Evolutionary conservation across 2,329 filamentous ascomycete genomes (phyloP).

Genomic region (Byssochlamys sp.): DNA sequence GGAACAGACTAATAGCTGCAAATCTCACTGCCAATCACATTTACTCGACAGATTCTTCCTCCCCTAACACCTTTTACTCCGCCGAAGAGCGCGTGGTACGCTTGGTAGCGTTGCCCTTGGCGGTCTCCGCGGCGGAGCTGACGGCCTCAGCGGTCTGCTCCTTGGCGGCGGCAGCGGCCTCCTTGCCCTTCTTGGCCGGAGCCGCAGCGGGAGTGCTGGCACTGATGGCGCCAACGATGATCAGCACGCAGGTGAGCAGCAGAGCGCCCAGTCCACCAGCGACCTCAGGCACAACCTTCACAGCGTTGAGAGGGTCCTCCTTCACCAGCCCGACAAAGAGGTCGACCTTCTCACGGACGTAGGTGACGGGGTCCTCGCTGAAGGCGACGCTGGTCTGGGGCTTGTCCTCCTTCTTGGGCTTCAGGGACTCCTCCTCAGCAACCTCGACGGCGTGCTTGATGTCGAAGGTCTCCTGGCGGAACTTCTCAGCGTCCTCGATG

Average conservation of each 20-base stretch:
- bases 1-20: neutral
- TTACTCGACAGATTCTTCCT: neutral
- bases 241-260: conserved; percentile 57
- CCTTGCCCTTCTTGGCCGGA: conserved; percentile 66
- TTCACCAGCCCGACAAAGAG: conserved; percentile 79
- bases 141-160: conserved; percentile 58
- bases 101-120: conserved; percentile 60
- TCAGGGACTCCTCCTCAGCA: conserved; percentile 65
- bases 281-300: conserved; percentile 85
- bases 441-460: conserved; percentile 78
- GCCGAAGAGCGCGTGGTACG: conserved; percentile 41
- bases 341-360: conserved; percentile 83
- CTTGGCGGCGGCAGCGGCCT: conserved; percentile 51
- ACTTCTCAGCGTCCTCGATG: conserved; percentile 76
- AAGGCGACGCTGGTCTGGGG: conserved; percentile 68
- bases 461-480: conserved; percentile 81
- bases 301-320: conserved; percentile 70
- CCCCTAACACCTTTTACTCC: conserved; percentile 18
- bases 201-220: conserved; percentile 54
- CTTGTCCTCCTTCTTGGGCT: conserved; percentile 69
- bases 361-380: conserved; percentile 78
- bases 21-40: neutral
- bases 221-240: conserved; percentile 59
- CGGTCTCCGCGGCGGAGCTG: conserved; percentile 59
- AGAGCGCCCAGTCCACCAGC: conserved; percentile 68